Evolutionary conservation across 2,329 filamentous ascomycete species (phyloP), one percentile per base, ranked within the genome.

Genomic region (Cladosporium cucumerinum): DNA sequence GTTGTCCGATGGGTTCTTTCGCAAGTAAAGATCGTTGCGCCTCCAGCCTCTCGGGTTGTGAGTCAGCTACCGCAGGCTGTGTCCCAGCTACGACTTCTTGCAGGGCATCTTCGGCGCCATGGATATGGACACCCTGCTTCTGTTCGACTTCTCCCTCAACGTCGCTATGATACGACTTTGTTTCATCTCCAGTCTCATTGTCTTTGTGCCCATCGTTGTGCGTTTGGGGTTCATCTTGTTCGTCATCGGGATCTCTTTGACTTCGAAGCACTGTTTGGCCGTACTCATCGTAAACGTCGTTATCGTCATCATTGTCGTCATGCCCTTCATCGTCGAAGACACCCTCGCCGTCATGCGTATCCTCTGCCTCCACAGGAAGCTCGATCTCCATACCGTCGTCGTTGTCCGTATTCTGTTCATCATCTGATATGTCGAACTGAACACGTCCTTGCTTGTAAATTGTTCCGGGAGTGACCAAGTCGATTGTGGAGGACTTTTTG

Each of bases 1-100:
- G 79, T 5, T 32, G 55, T 25, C n/a, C 58, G 28, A 25, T 32
- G 3, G 73, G 5, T 73, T 69, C 10, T 72, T 62, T 14, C 69
- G 66, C 43, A 72, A 73, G n/a, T 74, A 75, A 25, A 66, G 72
- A 6, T 67, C 70, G 72, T 10, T 75, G 72, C 16, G 70, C 61
- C 30, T 73, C 67, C 16, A 67, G 69, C 18, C 69, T 67, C 11
- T 76, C 73, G 12, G 79, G 78, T 62, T 82, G 81, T 18, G 81
- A 83, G 64, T 82, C 78, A 64, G 79, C 79, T 21, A 82, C 73
- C 10, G 80, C 77, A 25, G 61, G 61, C 26, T 57, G 52, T 3
- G 55, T 64, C 6, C 55, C 51, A 39, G 54, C 23, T 23, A 14
- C 51, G 16, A 14, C 25, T 7, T 49, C 43, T 3, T n/a, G 30